Base-by-base conservation (phyloP, 2,329 filamentous ascomycete species). In the Ophidiomyces ophidiicola region DNA sequence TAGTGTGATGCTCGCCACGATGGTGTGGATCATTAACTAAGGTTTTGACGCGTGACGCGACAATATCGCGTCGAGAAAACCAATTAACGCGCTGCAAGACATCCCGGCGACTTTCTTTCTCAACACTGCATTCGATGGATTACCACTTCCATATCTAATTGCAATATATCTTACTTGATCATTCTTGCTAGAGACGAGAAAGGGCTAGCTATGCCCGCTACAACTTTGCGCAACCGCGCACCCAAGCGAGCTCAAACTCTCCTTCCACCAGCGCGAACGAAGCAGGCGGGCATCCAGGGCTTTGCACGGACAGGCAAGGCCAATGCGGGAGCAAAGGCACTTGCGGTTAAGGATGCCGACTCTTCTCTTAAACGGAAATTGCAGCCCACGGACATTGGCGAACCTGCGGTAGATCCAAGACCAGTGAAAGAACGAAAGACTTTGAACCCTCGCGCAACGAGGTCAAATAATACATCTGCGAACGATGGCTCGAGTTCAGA, bases 231-330 rank as follows among this genome's bases (percentile, higher is more conserved):
- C 53, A 52, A 50, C 48, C 55, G 54, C 48, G 46, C 52, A 11
- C 24, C 38, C 39, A 46, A 56, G 28, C 21, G 32, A 46, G 47
- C 39, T 41, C 46, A 48, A 44, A 44, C 49, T 50, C 43, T 50
- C 54, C 54, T 59, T 48, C 52, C 55, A 33, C 48, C 50, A 36
- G 46, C 43, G 10, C 59, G 60, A 45, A 49, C 50, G 39, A 48
- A 44, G 14, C 59, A 61, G 45, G 47, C 49, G 57, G 68, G 57
- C 50, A 63, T 69, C 32, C 58, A 61, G 46, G 54, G 53, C 42
- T 69, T 68, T 46, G 55, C 63, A 42, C 61, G 57, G 47, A 52
- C 66, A 42, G 62, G 60, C 32, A 68, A 69, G 48, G 56, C 62
- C 26, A 57, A 57, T 4, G 42, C 54, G 12, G 39, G 48, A 34